These are phyloP conservation scores for Dictyostelium firmibasis DNA, from an alignment of 78 protist species.

Conservation along the genomic window DNA sequence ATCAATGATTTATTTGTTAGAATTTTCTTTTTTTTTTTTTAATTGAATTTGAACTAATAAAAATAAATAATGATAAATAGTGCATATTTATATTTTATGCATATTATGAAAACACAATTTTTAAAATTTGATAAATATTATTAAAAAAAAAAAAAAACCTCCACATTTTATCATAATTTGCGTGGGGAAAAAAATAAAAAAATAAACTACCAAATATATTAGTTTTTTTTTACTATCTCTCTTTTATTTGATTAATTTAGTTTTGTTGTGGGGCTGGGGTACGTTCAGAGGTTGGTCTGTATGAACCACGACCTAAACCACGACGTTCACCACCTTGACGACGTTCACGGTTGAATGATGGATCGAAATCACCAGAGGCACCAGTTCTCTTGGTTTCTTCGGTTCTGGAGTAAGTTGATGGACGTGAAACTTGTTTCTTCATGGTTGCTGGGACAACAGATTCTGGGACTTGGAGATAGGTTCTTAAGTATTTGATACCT, in stretches of 20 bases:
- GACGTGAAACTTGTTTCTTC: conserved; percentile 79
- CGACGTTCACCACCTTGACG: background rate
- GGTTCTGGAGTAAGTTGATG: background rate
- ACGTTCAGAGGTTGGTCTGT: background rate
- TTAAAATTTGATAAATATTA: too few species aligned
- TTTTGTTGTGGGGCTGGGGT: background rate
- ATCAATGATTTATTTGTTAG: too few species aligned
- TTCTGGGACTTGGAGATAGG: conserved; percentile 93
- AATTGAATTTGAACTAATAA: too few species aligned
- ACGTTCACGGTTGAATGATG: conserved; percentile 42
- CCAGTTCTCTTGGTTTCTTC: conserved; percentile 73
- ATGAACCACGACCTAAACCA: background rate
- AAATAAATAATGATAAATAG: too few species aligned
- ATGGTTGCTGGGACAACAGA: conserved; percentile 94
- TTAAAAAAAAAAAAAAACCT: background rate
- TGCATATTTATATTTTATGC: too few species aligned
- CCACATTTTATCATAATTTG: too few species aligned
- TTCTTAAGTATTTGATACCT: conserved; percentile 95
- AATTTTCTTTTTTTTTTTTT: too few species aligned
- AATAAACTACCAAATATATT: background rate
- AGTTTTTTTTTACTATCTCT: background rate
- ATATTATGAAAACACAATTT: too few species aligned
- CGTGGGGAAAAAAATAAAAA: background rate
- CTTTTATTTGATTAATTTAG: background rate
- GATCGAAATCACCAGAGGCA: conserved; percentile 74